Evolutionary conservation across 176 grass and related monocot species (phyloP).

Genomic region (Bonia amplexicaulis): DNA sequence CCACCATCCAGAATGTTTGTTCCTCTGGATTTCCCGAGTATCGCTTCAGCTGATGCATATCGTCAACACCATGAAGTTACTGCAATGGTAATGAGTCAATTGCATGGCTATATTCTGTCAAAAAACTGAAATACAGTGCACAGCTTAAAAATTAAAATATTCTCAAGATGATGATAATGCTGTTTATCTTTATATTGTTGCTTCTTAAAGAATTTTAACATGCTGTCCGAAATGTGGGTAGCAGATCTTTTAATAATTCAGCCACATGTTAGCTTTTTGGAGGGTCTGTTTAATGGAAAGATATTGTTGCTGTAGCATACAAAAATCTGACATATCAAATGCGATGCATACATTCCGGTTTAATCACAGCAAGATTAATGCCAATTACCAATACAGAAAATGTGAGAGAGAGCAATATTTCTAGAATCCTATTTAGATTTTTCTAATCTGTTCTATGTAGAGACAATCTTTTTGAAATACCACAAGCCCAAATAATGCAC

Average conservation of each 20-base stretch:
- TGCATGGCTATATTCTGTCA: conserved; percentile 14
- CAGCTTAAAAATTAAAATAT: not conserved
- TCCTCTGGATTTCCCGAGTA: conserved; percentile 38
- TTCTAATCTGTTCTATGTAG: not conserved
- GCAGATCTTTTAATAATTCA: conserved; percentile 9
- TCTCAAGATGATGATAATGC: not conserved
- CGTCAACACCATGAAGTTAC: conserved; percentile 90
- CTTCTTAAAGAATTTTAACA: not conserved
- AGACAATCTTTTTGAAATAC: conserved; percentile 16
- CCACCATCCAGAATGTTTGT: conserved; percentile 40
- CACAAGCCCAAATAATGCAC: not conserved
- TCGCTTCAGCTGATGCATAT: conserved; percentile 81
- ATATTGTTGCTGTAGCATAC: not conserved
- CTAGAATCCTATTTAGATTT: not conserved
- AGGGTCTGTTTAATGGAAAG: not conserved
- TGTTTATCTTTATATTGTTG: not conserved
- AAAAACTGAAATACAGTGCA: conserved; percentile 1
- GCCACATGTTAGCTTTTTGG: not conserved
- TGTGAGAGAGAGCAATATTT: not conserved
- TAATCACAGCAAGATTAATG: not conserved
- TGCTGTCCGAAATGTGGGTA: not conserved
- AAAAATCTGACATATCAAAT: not conserved
- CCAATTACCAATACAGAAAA: not conserved
- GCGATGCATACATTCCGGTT: not conserved
- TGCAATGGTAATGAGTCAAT: conserved; percentile 59